These are phyloP conservation scores for Kodamaea jinghongensis DNA, from an alignment of 805 yeast species.

Conservation along the genomic window DNA sequence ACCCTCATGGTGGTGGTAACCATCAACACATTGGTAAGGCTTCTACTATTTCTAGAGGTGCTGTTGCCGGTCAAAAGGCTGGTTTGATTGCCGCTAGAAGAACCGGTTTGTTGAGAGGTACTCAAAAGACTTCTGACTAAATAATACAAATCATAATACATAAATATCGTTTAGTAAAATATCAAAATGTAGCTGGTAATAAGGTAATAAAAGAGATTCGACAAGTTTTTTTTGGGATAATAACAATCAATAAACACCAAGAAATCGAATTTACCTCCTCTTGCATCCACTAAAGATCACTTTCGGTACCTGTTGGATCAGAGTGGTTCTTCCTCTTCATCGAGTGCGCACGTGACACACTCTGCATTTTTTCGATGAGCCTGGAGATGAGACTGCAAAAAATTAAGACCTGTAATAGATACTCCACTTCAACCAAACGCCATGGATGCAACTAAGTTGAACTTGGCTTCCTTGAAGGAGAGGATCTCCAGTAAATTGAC, in stretches of 20 bases:
- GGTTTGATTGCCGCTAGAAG: slow-evolving; percentile 99
- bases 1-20: slow-evolving; percentile 99
- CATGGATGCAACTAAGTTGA: slow-evolving; percentile 47
- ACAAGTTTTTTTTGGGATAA: too few species aligned
- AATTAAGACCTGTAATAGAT: neutral
- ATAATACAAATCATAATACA: slow-evolving; percentile 9
- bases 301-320: too few species aligned
- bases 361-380: too few species aligned
- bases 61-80: slow-evolving; percentile 99
- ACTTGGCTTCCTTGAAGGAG: slow-evolving; percentile 59
- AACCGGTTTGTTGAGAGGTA: slow-evolving; percentile 99
- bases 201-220: too few species aligned
- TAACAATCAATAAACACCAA: too few species aligned
- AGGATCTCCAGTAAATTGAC: slow-evolving; percentile 39
- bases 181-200: too few species aligned
- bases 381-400: slow-evolving; percentile 1
- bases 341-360: too few species aligned
- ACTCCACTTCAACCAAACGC: slow-evolving; percentile 1
- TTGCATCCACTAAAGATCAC: too few species aligned
- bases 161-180: slow-evolving; percentile 1
- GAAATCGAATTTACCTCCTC: too few species aligned
- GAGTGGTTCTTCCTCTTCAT: too few species aligned
- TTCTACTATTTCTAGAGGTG: slow-evolving; percentile 98
- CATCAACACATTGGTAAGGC: slow-evolving; percentile 99
- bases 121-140: slow-evolving; percentile 73